Evolutionary conservation across 2,329 filamentous ascomycete genomes (phyloP), one percentile per base, ranked within the genome.

Genomic region (Aspergillus thermomutatus): DNA sequence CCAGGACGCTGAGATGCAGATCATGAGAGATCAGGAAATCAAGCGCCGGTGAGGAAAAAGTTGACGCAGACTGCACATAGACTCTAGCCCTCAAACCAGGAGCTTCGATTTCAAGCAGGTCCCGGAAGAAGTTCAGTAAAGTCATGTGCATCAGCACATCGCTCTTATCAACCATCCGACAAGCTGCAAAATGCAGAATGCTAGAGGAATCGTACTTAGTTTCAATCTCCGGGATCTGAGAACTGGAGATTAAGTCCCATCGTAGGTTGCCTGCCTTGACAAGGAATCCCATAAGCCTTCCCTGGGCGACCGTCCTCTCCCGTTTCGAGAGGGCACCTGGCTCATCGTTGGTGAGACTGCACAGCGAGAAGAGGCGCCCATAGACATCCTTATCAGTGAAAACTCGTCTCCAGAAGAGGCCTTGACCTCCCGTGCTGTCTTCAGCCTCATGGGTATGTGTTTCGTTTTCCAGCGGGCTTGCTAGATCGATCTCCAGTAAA

Each of bases 131-230:
- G 59, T 83, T 79, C 57, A 87, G 73, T 45, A 85, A 70, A 4
- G 80, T 83, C 72, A 84, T 80, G 60, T 85, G 80, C 81, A 86
- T 83, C 49, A 87, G 71, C 3, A 86, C 77, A 64, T 87, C 84
- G 31, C 79, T 78, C 48, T 72, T 75, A 58, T 87, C 80, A 2
- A 86, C 79, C 82, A 86, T 86, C 45, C 77, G 74, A 50, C 76
- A 69, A 3, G 80, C 73, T 5, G 80, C 80, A 56, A 84, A 87
- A 34, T 85, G 79, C 2, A 87, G 72, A 8, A 87, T 68, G 47
- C 80, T 74, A 17, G 59, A 71, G 55, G 72, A 75, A 31, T 70
- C 55, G 50, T 74, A 75, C 51, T 66, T 69, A 14, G 64, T 56
- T 58, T 87, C 85, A 2, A 86, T 71, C 2, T 83, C 79, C 2